Base-by-base conservation (phyloP, 2,329 filamentous ascomycete genomes). In the Xylaria sp. region DNA sequence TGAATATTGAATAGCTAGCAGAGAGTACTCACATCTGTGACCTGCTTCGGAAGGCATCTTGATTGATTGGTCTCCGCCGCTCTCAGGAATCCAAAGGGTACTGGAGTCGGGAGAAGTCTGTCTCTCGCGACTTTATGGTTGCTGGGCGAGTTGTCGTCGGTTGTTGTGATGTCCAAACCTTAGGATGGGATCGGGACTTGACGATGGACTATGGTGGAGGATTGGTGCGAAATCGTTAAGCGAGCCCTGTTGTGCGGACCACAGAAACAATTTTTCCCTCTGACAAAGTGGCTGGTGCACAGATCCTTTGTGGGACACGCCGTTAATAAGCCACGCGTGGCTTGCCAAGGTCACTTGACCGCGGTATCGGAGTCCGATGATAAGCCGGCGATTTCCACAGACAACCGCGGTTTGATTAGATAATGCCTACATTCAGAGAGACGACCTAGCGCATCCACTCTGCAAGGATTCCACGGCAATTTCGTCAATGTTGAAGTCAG, bases 41-140 rank as follows among this genome's bases (percentile, higher is more conserved):
- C 89, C 89, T 76, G 88, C 83, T 86, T 91, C 89, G 75, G 89
- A 88, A 89, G 88, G 85, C 90, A 94, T 94, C 78, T 85, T 92
- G 87, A 80, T 78, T 78, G 75, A 71, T 77, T 70, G 69, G 69
- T 65, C 71, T 72, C 72, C 71, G 72, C 69, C 71, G 72, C 75
- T 76, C 76, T 77, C 74, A 73, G 74, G 70, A 71, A 72, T 77
- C 72, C 74, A 69, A 72, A 68, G 66, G 71, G 68, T 69, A 71
- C 67, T 66, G 66, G 66, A 70, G 48, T 59, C 52, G 57, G 72
- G 71, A 69, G 69, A 74, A 72, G 69, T 71, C 73, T 76, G 74
- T 76, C 71, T 72, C 68, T 70, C 67, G 73, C 75, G 74, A 74
- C 71, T 71, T 75, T 72, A 67, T 71, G 72, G 72, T 62, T 63